Base-by-base conservation (phyloP, 169 alveolate species). In the Babesia bovis region DNA sequence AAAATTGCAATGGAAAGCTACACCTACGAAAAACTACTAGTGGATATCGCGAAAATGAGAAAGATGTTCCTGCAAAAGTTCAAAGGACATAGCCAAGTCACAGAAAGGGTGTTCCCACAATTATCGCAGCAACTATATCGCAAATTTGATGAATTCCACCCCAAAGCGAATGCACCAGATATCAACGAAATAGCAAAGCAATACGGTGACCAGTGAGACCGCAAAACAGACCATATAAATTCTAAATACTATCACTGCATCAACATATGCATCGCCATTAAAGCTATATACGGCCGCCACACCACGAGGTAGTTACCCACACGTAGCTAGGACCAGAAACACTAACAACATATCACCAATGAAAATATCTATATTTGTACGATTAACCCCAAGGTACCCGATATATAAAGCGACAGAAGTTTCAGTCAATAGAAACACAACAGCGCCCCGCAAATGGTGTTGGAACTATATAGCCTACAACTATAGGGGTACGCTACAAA, bases 81-180 rank as follows among this genome's bases (percentile, higher is more conserved):
- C 45, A 56, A 49, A 44, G 85, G 73, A 4, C 73, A 76, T 47
- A 51, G 71, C 56, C 58, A 66, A 23, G 63, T 76, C n/a, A 66
- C 70, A 5, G 61, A 65, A 28, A 66, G 61, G 65, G 85, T 60
- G 51, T 66, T 76, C 51, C 66, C 85, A 5, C 66, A 66, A 44
- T 25, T 66, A n/a, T 66, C 85, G 58, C 69, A 53, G 44, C 59
- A 45, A 1, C 67, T 76, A 7, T 45, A 60, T 50, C 50, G 60
- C 6, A 12, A 32, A 15, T 76, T 53, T 41, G 70, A 76, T 51
- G 75, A 76, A 23, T 44, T 36, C 21, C 85, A 76, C 57, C 85
- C 85, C 23, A 66, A 67, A 25, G 26, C 73, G 15, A 58, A 45
- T n/a, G 25, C 44, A 1, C 73, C 73, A 2, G 35, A 63, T 30